Evolutionary conservation across 2,329 filamentous ascomycete genomes (phyloP), one percentile per base, ranked within the genome.

Genomic region (Pseudodiploospora longispora): DNA sequence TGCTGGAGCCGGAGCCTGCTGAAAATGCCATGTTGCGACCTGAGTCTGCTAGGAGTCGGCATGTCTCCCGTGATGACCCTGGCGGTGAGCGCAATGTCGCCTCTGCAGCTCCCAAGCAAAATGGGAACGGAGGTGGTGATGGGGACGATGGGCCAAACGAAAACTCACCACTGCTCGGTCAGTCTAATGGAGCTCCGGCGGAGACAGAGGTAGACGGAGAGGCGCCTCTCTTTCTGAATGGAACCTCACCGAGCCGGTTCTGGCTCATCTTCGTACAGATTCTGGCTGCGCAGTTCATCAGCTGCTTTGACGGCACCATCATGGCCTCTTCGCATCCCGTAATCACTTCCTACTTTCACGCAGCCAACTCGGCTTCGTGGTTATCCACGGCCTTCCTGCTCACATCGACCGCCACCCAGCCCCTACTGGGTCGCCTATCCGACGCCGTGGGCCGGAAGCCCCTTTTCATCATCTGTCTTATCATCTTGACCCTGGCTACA

Each of bases 301-400:
- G 69, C 31, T 80, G 72, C 59, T 90, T 91, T 57, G 87, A 91
- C 66, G 75, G 78, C 8, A 91, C 85, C 4, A 76, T 91, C 52
- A 89, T 91, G 85, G 85, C 85, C 4, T 87, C 84, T 3, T 83
- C 76, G 36, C 86, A 93, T 60, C 85, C 86, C 0, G 83, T 87
- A 46, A 88, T 91, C 49, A 89, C 85, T 0, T 88, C 84, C 1
- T 80, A 90, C 60, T 91, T 91, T 62, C 69, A 81, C 48, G 77
- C 83, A 40, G 85, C 85, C 30, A 88, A 91, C 60, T 80, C 80
- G 38, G 87, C 87, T 3, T 88, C 85, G 2, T 93, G 87, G 87
- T 71, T 91, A 4, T 88, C 85, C 2, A 91, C 86, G 0, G 79
- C 84, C 0, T 91, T 89, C 51, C 64, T 91, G 32, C 71, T 93